Base-by-base conservation (phyloP, 2,329 filamentous ascomycete genomes). In the Apiospora sp. region DNA sequence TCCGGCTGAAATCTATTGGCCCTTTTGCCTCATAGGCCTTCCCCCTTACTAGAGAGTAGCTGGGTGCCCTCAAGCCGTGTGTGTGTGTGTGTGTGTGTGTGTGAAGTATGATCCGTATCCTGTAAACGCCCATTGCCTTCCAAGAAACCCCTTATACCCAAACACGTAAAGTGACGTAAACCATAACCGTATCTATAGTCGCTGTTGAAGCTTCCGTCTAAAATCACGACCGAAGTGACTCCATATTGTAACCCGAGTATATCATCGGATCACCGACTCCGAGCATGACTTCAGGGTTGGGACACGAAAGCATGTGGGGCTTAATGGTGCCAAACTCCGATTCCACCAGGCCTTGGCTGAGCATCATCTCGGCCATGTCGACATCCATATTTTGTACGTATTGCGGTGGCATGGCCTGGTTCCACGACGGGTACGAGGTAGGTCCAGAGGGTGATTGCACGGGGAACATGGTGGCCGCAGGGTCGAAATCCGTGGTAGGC, bases 241-340 rank as follows among this genome's bases (percentile, higher is more conserved):
- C 79, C 76, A 81, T 80, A 72, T 88, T 86, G 77, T 86, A 89
- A 64, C 86, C 86, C 3, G 85, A 83, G 76, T 86, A 90, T 72
- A 90, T 89, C 88, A 90, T 90, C 0, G 88, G 88, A 74, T 90
- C 88, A 24, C 84, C 86, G 77, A 89, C 85, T 24, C 88, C 86
- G 78, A 90, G 83, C 87, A 90, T 90, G 10, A 87, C 86, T 64
- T 89, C 87, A 0, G 86, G 83, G 70, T 88, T 87, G 58, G 85
- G 81, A 75, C 86, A 87, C 49, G 86, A 86, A 61, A 90, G 81
- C 64, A 87, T 84, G 72, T 89, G 87, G 16, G 88, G 87, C 82
- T 90, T 89, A 75, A 90, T 86, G 37, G 84, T 87, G 49, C 86
- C 85, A 69, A 88, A 88, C 54, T 87, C 86, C 3, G 84, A 84